These are phyloP conservation scores for Diversispora eburnea DNA, from an alignment of 192 early-diverging fungal species.

Conservation along the genomic window DNA sequence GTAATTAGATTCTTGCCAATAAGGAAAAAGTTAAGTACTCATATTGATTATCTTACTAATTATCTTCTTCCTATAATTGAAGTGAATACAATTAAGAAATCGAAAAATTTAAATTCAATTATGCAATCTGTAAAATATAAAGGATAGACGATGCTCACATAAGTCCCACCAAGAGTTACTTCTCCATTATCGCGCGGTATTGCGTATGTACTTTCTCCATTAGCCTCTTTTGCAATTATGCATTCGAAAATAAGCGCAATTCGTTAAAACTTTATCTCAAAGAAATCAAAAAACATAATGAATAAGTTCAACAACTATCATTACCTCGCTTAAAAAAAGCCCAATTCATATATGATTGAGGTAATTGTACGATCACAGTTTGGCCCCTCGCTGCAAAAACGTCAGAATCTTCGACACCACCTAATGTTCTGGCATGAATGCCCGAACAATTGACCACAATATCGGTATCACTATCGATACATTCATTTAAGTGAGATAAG, in stretches of 20 bases:
- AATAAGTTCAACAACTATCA: slow-evolving; percentile 19
- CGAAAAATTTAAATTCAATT: slow-evolving; percentile 10
- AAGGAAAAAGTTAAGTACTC: background rate
- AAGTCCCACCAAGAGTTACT: slow-evolving; percentile 70
- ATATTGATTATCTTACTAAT: slow-evolving; percentile 15
- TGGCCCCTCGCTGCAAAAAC: slow-evolving; percentile 82
- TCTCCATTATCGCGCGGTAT: slow-evolving; percentile 76
- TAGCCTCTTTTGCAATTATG: slow-evolving; percentile 13
- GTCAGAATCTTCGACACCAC: slow-evolving; percentile 66
- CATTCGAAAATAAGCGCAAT: too few species aligned
- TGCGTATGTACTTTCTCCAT: slow-evolving; percentile 55
- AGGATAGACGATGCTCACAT: slow-evolving; percentile 1
- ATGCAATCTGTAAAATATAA: background rate
- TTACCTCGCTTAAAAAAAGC: slow-evolving; percentile 41
- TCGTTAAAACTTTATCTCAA: background rate
- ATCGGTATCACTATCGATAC: slow-evolving; percentile 41
- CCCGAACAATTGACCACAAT: slow-evolving; percentile 82
- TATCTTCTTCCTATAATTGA: slow-evolving; percentile 13
- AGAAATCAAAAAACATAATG: background rate
- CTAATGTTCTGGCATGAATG: slow-evolving; percentile 58
- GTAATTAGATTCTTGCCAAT: background rate
- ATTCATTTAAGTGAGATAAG: slow-evolving; percentile 49
- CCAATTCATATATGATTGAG: slow-evolving; percentile 52
- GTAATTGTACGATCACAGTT: slow-evolving; percentile 70
- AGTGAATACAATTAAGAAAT: background rate